Base-by-base conservation (phyloP, 1,284 basidiomycete species). In the Cystobasidiaceae sp. region DNA sequence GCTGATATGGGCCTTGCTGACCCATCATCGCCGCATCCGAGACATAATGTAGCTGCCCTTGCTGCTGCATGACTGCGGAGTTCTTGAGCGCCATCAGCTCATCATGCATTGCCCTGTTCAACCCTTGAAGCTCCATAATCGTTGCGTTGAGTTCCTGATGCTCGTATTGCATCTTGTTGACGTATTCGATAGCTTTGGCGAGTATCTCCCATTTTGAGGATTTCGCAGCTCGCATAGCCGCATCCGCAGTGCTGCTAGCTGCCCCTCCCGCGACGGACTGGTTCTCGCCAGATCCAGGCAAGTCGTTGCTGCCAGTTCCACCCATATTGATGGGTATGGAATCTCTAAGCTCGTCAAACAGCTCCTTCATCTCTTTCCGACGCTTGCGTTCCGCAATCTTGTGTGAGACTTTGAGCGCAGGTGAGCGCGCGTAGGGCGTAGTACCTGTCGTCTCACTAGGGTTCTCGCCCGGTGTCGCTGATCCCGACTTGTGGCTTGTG, bases 171-270 rank as follows among this genome's bases (percentile, higher is more conserved):
- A 93, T 77, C 56, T 84, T 83, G 28, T 79, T 77, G 59, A 94
- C 88, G 78, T 89, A 91, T 75, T 93, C 91, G 75, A 93, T 90
- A 27, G 92, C 91, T 92, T 72, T 28, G 77, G 85, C 91, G 39
- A 96, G 79, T 66, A 94, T 93, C 79, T 96, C 92, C 93, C 92
- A 96, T 79, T 97, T 97, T 79, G 89, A 91, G 21, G 90, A 87
- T 76, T 96, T 94, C 86, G 91, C 88, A 34, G 89, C 90, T 62
- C 90, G 83, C 77, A 73, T 71, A 41, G 61, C 68, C 44, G 37
- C 41, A 19, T 56, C 54, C 3, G 54, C 37, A 44, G 37, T 37
- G 25, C 17, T 39, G 37, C 37, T 39, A 39, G 11, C 37, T 39
- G 37, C 25, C 45, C 13, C 30, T 23, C 62, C 50, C 21, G 93